These are phyloP conservation scores for Allium cepa DNA, from an alignment of 106 monocot species.

Conservation along the genomic window DNA sequence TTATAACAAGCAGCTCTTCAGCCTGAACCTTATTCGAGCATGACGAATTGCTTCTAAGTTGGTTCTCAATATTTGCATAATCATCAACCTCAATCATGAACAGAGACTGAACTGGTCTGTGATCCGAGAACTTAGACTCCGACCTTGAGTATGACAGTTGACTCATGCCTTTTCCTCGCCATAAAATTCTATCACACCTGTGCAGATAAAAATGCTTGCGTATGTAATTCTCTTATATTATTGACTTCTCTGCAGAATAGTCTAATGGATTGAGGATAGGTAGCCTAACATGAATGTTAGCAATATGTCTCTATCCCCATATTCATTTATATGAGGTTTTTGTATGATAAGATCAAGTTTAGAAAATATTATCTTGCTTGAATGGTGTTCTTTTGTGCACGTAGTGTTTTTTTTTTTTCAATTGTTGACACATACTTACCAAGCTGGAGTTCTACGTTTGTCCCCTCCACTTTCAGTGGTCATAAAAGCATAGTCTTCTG, in stretches of 20 bases:
- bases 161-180: slow-evolving; percentile 48
- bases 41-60: slow-evolving; percentile 1
- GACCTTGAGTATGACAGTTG: slow-evolving; percentile 42
- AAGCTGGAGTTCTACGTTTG: slow-evolving; percentile 43
- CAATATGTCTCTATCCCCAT: neutral
- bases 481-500: slow-evolving; percentile 25
- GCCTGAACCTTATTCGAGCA: slow-evolving; percentile 39
- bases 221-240: neutral
- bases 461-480: slow-evolving; percentile 15
- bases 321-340: too few species aligned
- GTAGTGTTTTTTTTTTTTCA: too few species aligned
- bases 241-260: neutral
- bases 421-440: slow-evolving; percentile 9
- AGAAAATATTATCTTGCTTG: too few species aligned
- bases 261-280: neutral
- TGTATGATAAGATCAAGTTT: too few species aligned
- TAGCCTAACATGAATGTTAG: neutral
- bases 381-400: too few species aligned
- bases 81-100: slow-evolving; percentile 26
- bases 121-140: slow-evolving; percentile 19
- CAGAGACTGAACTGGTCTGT: slow-evolving; percentile 48
- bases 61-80: neutral
- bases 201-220: too few species aligned
- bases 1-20: slow-evolving; percentile 54
- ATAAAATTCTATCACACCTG: slow-evolving; percentile 71